Evolutionary conservation across 2,329 filamentous ascomycete species (phyloP).

Genomic region (Ophiostoma sp.): DNA sequence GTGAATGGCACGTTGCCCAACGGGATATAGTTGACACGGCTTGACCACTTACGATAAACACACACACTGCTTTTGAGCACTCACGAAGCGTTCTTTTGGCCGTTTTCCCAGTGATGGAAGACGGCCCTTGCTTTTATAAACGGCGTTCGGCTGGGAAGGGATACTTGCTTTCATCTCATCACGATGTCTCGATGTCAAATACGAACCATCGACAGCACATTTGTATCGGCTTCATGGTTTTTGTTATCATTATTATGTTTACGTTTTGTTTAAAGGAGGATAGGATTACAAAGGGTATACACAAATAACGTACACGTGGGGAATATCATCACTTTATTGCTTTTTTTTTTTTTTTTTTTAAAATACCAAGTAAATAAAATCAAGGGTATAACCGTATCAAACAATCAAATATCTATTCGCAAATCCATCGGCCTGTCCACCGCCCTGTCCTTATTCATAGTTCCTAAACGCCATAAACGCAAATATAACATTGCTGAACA

Average conservation of each 20-base stretch:
- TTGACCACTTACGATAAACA: constrained; percentile 23
- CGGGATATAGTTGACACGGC: constrained; percentile 30
- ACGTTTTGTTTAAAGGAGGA: not conserved
- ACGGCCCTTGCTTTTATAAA: not conserved
- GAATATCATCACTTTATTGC: not conserved
- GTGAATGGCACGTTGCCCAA: constrained; percentile 32
- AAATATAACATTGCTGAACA: not conserved
- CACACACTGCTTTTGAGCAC: constrained; percentile 20
- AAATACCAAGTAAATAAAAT: not conserved
- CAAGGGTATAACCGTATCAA: not conserved
- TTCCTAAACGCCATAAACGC: not conserved
- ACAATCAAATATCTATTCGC: not conserved
- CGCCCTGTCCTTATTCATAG: not conserved
- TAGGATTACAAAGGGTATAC: not conserved
- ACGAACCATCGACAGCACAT: constrained; percentile 6
- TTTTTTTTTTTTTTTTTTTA: not conserved
- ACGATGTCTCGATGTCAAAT: not conserved
- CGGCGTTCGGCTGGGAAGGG: not conserved
- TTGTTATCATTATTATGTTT: not conserved
- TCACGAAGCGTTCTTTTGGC: not conserved
- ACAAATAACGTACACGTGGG: constrained; percentile 4
- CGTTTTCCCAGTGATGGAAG: not conserved
- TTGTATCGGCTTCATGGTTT: not conserved
- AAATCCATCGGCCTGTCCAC: not conserved
- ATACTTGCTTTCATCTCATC: not conserved